Evolutionary conservation across 345 rosid species (phyloP).

Genomic region (Rhizophora apiculata): DNA sequence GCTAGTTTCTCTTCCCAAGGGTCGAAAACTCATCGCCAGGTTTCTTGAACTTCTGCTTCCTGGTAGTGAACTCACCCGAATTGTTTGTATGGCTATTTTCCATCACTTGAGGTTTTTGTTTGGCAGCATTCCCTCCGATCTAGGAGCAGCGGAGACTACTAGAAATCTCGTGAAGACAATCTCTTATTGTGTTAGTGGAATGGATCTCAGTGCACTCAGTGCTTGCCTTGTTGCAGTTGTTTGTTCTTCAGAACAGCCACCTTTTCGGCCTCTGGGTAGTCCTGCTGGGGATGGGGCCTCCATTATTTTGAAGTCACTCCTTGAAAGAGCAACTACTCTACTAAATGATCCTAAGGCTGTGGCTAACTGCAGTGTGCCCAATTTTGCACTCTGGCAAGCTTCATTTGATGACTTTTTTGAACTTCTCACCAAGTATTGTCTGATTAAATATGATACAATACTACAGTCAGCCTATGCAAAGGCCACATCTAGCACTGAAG

Average conservation of each 20-base stretch:
- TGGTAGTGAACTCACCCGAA: constrained; percentile 75
- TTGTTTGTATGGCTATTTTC: constrained; percentile 89
- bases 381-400: constrained; percentile 83
- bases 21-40: constrained; percentile 61
- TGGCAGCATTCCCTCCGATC: constrained; percentile 71
- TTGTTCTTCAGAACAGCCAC: constrained; percentile 97
- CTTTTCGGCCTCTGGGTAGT: constrained; percentile 89
- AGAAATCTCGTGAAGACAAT: constrained; percentile 59
- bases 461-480: constrained; percentile 51
- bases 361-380: constrained; percentile 45
- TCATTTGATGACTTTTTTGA: constrained; percentile 86
- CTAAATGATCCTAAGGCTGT: constrained; percentile 39
- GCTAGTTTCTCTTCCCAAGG: constrained; percentile 76
- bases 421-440: constrained; percentile 87
- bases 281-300: constrained; percentile 90
- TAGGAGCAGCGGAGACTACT: constrained; percentile 59
- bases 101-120: constrained; percentile 87
- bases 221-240: constrained; percentile 97
- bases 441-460: constrained; percentile 79
- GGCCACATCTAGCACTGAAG: constrained; percentile 43
- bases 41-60: constrained; percentile 78
- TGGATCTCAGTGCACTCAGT: constrained; percentile 87
- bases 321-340: constrained; percentile 81
- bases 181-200: constrained; percentile 56
- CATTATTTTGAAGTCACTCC: constrained; percentile 62